Base-by-base conservation (phyloP, 139 green algal species). In the Chlamydomonas incerta region DNA sequence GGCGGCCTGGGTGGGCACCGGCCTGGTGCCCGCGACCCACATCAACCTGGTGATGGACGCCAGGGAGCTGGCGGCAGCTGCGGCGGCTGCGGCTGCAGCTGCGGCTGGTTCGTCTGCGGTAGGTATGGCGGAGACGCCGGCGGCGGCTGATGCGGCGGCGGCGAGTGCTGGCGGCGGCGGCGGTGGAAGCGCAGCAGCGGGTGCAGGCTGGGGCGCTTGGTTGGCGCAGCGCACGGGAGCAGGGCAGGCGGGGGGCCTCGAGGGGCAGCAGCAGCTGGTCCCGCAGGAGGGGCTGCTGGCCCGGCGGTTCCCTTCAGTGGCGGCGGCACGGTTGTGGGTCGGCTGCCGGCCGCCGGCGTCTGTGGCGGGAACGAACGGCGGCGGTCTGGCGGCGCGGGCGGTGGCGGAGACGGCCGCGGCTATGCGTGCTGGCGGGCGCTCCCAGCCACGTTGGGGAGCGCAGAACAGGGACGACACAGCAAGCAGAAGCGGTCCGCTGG, bases 331-430 rank as follows among this genome's bases (percentile, higher is more conserved):
- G 18, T 18, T 74, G 28, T 74, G 68, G 68, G 68, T 74, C 4
- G 68, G 68, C 9, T 74, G 68, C 68, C 34, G 68, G 20, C 68
- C 68, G 68, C 21, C 35, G 68, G 68, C 68, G 68, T 35, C 68
- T 6, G n/a, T 55, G 68, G 34, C 68, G 1, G 68, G 68, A 17
- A 35, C 14, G 18, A 74, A 74, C 35, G 68, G 68, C 68, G 68
- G 68, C 68, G 68, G 68, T 0, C 58, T 65, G 24, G 3, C 58
- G 58, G 58, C 58, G 58, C 58, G 34, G 34, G 68, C 68, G 14
- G 35, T 17, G 28, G 68, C 68, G 6, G 57, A 24, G 21, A 63
- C 21, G 21, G 57, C 57, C 6, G 57, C 57, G 21, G 41, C 41
- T 50, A 8, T 8, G 8, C 41, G 41, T 50, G 41, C 6, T 50